Evolutionary conservation across 2,329 filamentous ascomycete genomes (phyloP), one percentile per base, ranked within the genome.

Genomic region (Fusarium brachygibbosum): DNA sequence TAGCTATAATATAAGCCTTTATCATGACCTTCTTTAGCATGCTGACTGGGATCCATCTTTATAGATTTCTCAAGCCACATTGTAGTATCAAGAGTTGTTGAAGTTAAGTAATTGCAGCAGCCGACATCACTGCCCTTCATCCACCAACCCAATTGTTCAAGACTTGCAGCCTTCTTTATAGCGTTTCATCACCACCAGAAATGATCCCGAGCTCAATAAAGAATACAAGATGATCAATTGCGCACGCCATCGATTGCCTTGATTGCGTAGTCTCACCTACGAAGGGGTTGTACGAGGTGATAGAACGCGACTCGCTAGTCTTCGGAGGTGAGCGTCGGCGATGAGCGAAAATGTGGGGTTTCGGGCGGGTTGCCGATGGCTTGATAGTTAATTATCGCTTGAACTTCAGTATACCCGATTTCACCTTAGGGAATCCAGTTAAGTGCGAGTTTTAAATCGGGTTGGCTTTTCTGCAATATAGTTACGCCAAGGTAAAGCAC

Each of bases 271-370:
- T 28, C 34, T 48, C 16, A 28, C 6, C 44, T 16, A 23, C 16
- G 13, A 12, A 3, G 28, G 13, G 9, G 10, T 19, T 35, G 35
- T 41, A 46, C 9, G 35, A 56, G 42, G 31, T 48, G 40, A 60
- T 51, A 32, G 40, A 28, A 41, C 21, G 16, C 3, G 23, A 25
- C 10, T 32, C 41, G 12, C 16, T 42, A 35, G 37, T 25, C 17
- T 10, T 67, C 66, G 63, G 68, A 57, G 54, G 62, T 71, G 65
- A 62, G 68, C 68, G 69, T 67, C 68, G 65, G 68, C 29, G 68
- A 28, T 71, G 68, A 71, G 69, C 68, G 68, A 66, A 61, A 64
- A 9, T 46, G 64, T 53, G 64, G 55, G 40, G 50, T 48, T 42
- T 57, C 49, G 63, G 64, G 46, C 50, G 42, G 8, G 28, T 31